Percentiles rank a stretch among this genome's conserved stretches.
These are phyloP conservation scores for Vickermania ingenoplastis DNA, from an alignment of 208 protist genomes.

Conservation along the genomic window DNA sequence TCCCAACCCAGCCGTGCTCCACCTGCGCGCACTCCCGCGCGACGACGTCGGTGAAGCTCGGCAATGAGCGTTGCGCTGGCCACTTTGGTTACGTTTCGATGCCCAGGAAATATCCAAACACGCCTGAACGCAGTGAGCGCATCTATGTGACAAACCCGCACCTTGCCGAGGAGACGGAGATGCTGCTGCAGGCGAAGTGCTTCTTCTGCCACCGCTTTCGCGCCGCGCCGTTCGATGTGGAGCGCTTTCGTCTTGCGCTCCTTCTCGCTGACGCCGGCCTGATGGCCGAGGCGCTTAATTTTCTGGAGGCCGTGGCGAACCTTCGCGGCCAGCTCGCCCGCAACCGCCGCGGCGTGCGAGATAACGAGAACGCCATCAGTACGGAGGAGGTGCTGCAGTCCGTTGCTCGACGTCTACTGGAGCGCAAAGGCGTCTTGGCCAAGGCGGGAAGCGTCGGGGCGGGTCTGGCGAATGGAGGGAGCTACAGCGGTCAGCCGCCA, in stretches of 20 bases:
- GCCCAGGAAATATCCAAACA: conserved; percentile 59
- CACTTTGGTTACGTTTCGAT: conserved; percentile 85
- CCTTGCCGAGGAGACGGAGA: conserved; percentile 53
- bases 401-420: conserved; percentile 51
- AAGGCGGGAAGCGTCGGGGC: background rate
- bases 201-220: conserved; percentile 84
- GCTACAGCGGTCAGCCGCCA: background rate
- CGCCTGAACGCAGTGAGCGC: conserved; percentile 23
- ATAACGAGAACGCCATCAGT: conserved; percentile 56
- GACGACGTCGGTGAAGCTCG: conserved; percentile 35
- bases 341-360: conserved; percentile 28
- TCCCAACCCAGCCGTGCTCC: conserved; percentile 69
- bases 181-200: conserved; percentile 74
- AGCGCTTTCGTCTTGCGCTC: conserved; percentile 75
- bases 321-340: conserved; percentile 40
- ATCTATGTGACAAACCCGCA: conserved; percentile 81
- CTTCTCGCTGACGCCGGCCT: conserved; percentile 57
- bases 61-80: conserved; percentile 82
- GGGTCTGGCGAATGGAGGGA: no score
- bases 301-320: conserved; percentile 65
- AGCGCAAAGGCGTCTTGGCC: background rate
- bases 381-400: conserved; percentile 55
- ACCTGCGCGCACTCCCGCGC: conserved; percentile 53
- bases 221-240: conserved; percentile 62
- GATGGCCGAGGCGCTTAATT: conserved; percentile 65